Evolutionary conservation across 2,329 filamentous ascomycete species (phyloP).

Genomic region (Trichoderma gracile): DNA sequence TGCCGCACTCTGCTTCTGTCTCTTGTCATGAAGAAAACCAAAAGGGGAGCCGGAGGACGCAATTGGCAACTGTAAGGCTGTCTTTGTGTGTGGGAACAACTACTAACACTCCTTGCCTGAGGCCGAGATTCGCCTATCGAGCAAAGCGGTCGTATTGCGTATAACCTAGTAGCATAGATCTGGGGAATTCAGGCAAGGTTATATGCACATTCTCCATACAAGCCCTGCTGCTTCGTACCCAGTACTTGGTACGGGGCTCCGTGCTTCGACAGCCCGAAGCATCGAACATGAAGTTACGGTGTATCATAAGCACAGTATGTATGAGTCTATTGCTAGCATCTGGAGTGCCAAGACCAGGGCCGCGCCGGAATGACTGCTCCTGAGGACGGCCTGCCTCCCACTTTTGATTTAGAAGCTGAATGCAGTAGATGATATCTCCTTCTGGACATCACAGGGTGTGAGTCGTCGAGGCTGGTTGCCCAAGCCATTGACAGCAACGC

Average conservation of each 20-base stretch:
- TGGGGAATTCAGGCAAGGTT: slow-evolving; percentile 19
- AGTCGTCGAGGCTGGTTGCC: too few relatives aligned
- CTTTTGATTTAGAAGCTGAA: too few relatives aligned
- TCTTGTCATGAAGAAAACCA: not conserved
- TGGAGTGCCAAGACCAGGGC: not conserved
- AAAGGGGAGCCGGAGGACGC: not conserved
- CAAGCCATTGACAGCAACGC: too few relatives aligned
- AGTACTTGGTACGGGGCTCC: not conserved
- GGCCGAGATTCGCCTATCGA: slow-evolving; percentile 20
- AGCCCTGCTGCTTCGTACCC: not conserved
- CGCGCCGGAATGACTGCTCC: not conserved
- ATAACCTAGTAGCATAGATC: slow-evolving; percentile 17
- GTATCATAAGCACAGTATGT: slow-evolving; percentile 6
- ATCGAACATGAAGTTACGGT: slow-evolving; percentile 15
- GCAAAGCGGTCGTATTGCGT: not conserved
- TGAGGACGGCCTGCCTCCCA: not conserved
- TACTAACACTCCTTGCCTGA: not conserved
- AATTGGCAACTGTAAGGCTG: not conserved
- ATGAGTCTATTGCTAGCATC: not conserved
- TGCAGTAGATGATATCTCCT: too few relatives aligned
- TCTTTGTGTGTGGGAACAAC: not conserved
- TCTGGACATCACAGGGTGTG: too few relatives aligned
- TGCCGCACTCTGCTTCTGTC: not conserved
- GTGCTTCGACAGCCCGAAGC: slow-evolving; percentile 15
- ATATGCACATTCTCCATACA: not conserved